Evolutionary conservation across 805 yeast species (phyloP), one percentile per base, ranked within the genome.

Genomic region (Saturnispora hagleri): DNA sequence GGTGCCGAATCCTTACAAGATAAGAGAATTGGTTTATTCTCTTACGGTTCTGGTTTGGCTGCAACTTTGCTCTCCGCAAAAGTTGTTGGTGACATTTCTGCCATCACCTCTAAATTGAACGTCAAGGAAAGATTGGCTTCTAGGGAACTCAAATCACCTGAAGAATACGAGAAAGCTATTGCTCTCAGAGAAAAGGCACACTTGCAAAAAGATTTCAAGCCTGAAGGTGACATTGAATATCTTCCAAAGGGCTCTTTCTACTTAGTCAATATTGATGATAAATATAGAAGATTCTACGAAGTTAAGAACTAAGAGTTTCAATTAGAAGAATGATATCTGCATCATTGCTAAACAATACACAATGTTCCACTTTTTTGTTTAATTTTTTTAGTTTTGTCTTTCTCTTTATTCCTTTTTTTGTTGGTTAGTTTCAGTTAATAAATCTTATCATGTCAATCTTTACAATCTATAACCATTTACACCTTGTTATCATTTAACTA

Each of bases 11-110:
- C 77, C 51, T 77, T 91, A 61, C 89, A 84, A 69, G 79, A 79
- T 62, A 88, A 89, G 76, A 81, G 97, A 70, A 76, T 93, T 64
- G 95, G 96, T 61, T 68, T 90, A 62, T 93, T 90, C 76, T 93
- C 99, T 20, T 93, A 93, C 70, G 99, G 99, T 60, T 91, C 98
- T 15, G 99, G 99, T 65, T 80, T 93, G 57, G 99, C 99, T 44
- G 78, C 98, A 17, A 81, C 96, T 40, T 74, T 93, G 70, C 86
- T 80, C 73, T 84, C 96, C 43, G 81, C 83, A 58, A 79, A 73
- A 56, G 87, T 93, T 56, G 79, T 75, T 57, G 96, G 95, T 53
- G 98, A 93, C 70, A 74, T 90, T 55, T 71, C 85, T 28, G 60
- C 76, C 55, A 84, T 90, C 58, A 78, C 78, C 57, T 68, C 78